phyloP scores from a whole-genome alignment of 345 rosid species.

The Melaleuca alternifolia region DNA sequence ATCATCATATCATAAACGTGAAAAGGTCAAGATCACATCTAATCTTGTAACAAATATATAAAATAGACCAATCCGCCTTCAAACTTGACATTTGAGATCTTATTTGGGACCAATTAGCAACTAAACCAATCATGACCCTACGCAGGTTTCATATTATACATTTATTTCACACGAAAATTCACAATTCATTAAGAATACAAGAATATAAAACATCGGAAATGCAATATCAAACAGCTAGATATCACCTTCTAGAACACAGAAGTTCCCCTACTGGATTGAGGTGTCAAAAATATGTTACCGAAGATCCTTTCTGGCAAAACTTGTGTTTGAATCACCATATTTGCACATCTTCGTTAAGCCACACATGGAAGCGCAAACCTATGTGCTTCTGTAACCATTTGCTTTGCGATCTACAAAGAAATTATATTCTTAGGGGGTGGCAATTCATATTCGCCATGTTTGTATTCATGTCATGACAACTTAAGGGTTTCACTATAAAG shows the following conservation, averaged over 20 bases:
- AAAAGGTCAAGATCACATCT: background rate
- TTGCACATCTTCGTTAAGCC: no score
- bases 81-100: background rate
- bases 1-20: background rate
- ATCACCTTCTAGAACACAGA: background rate
- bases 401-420: background rate
- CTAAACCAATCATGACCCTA: background rate
- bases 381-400: no score
- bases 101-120: background rate
- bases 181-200: background rate
- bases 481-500: background rate
- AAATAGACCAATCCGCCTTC: no score
- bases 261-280: background rate
- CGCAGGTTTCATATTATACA: background rate
- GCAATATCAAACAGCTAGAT: background rate
- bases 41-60: background rate
- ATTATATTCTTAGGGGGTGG: background rate
- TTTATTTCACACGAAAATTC: background rate
- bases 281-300: background rate
- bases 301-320: no score
- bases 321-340: no score
- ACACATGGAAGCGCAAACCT: no score
- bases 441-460: fast-evolving
- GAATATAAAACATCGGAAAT: background rate
- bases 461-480: background rate